Conservation (phyloP, 345 rosid species). For the Citrus cavaleriei region DNA sequence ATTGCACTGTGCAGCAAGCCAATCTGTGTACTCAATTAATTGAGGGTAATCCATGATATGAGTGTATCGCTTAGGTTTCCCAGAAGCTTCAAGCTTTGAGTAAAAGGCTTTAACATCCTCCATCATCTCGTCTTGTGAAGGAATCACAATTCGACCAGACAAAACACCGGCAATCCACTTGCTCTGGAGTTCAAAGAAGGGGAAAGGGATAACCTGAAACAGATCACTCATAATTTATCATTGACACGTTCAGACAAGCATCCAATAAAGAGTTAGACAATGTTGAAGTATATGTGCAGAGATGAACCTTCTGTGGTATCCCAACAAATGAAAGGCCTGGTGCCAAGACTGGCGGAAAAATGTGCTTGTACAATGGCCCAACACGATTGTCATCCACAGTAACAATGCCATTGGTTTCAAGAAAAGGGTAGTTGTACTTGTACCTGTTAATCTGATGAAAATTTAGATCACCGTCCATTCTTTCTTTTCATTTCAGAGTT, state of each 20-base stretch:
- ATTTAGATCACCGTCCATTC: background rate
- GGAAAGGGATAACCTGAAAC: constrained; percentile 55
- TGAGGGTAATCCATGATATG: constrained; percentile 35
- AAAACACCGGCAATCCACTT: constrained; percentile 81
- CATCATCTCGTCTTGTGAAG: constrained; percentile 63
- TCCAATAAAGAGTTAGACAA: background rate
- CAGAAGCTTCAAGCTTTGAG: constrained; percentile 46
- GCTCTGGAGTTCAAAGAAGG: constrained; percentile 67
- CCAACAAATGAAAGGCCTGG: constrained; percentile 66
- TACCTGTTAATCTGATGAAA: constrained; percentile 39
- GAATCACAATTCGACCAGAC: constrained; percentile 66
- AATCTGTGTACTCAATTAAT: background rate
- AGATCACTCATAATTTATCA: background rate
- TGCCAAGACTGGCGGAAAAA: constrained; percentile 66
- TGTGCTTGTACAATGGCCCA: constrained; percentile 67
- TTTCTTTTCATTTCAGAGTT: too few species aligned
- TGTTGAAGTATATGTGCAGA: background rate
- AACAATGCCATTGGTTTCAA: constrained; percentile 66
- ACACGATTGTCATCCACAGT: constrained; percentile 73
- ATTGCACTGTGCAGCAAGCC: background rate
- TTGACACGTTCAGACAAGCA: background rate
- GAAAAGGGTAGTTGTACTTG: constrained; percentile 80
- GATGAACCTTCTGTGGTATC: background rate
- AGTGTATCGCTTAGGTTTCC: constrained; percentile 61
- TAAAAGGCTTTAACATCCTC: constrained; percentile 51